phyloP scores from a whole-genome alignment of 805 yeast species.

The Saccharomycopsis microspora region DNA sequence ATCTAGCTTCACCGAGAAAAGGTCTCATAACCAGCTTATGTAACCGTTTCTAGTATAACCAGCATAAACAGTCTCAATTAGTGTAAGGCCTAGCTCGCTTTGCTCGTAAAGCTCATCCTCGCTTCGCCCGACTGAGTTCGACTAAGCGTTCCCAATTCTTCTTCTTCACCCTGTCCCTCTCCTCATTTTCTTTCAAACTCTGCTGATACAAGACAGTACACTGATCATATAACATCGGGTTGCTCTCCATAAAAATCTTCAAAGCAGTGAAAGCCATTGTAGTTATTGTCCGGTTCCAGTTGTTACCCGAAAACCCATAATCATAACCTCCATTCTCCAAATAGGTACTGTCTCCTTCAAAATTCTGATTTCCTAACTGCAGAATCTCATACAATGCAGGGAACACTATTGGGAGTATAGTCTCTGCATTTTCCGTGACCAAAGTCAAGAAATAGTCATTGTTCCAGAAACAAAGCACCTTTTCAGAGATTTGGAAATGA shows the following conservation, averaged over 20 bases:
- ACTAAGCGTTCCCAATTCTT: slow-evolving; percentile 57
- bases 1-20: no score
- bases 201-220: slow-evolving; percentile 84
- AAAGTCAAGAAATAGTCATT: slow-evolving; percentile 86
- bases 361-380: slow-evolving; percentile 17
- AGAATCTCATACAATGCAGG: slow-evolving; percentile 83
- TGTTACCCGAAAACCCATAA: slow-evolving; percentile 23
- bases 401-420: slow-evolving; percentile 83
- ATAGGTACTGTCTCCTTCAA: background rate
- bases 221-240: slow-evolving; percentile 83
- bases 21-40: no score
- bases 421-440: slow-evolving; percentile 87
- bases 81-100: no score
- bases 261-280: slow-evolving; percentile 84
- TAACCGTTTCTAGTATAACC: no score
- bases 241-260: slow-evolving; percentile 85
- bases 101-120: no score
- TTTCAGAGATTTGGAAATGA: slow-evolving; percentile 95
- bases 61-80: no score
- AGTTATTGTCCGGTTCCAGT: slow-evolving; percentile 93
- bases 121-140: no score
- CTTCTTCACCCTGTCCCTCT: slow-evolving; percentile 47
- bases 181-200: slow-evolving; percentile 60
- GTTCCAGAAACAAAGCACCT: slow-evolving; percentile 87
- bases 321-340: slow-evolving; percentile 20